These are phyloP conservation scores for Eucalyptus melliodora DNA, from an alignment of 345 rosid species.

Conservation along the genomic window DNA sequence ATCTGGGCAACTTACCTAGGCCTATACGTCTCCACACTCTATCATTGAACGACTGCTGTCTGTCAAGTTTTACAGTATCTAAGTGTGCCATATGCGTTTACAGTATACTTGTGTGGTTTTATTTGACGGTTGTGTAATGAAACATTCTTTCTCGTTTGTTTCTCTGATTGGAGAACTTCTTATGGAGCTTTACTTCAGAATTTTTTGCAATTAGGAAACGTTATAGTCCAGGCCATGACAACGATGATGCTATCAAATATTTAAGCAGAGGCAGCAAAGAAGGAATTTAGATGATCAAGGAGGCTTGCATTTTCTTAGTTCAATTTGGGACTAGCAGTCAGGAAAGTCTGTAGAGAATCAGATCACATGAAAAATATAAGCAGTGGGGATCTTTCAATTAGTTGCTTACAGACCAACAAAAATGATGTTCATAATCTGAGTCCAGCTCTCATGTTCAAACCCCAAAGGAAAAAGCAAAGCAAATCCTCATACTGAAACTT, in stretches of 20 bases:
- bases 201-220: neutral
- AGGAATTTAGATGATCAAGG: neutral
- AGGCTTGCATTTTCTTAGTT: neutral
- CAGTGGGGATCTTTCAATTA: neutral
- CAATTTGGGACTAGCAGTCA: neutral
- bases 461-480: neutral
- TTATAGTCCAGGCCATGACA: neutral
- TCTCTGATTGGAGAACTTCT: neutral
- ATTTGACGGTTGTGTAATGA: neutral
- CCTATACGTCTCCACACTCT: neutral
- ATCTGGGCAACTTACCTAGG: neutral
- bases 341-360: neutral
- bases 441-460: neutral
- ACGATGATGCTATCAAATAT: neutral
- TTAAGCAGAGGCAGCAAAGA: neutral
- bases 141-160: neutral
- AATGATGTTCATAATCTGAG: neutral
- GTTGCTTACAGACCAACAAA: neutral
- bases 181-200: neutral
- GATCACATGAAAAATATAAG: neutral
- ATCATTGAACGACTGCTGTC: neutral
- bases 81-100: neutral
- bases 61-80: neutral
- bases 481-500: neutral
- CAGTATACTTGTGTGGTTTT: neutral